Conservation (phyloP, 2,329 filamentous ascomycete genomes). For the Hymenoscyphus infarciens region DNA sequence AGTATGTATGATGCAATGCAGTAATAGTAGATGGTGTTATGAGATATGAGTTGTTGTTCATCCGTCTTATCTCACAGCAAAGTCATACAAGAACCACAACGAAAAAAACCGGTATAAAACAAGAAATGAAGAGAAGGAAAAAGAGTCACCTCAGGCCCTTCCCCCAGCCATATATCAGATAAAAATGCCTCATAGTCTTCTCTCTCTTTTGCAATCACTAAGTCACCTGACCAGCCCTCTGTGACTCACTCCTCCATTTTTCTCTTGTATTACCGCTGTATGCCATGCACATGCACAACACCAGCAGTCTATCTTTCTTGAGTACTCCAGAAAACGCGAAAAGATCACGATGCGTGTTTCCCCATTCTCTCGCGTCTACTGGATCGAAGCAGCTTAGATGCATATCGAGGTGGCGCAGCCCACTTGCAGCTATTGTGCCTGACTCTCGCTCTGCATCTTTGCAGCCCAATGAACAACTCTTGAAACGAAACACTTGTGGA, state of each 20-base stretch:
- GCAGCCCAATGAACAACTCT: constrained; percentile 7
- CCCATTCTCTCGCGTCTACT: constrained; percentile 26
- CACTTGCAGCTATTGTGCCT: neutral
- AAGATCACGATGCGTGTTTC: constrained; percentile 26
- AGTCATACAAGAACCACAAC: constrained; percentile 2
- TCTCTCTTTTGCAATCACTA: neutral
- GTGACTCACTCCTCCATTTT: constrained; percentile 1
- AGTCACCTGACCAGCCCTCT: constrained; percentile 12
- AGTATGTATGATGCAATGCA: constrained; percentile 1
- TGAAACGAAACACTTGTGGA: constrained; percentile 7
- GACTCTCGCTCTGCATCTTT: neutral
- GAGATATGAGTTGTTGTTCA: constrained; percentile 4
- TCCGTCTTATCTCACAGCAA: constrained; percentile 3
- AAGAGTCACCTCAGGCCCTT: constrained; percentile 1
- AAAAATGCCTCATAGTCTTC: constrained; percentile 1
- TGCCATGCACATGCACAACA: constrained; percentile 11
- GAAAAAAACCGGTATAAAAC: neutral
- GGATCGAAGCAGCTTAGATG: constrained; percentile 13
- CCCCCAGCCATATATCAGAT: constrained; percentile 5
- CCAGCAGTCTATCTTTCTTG: constrained; percentile 1
- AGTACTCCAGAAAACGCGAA: constrained; percentile 26
- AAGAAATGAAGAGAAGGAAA: neutral
- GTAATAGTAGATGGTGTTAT: constrained; percentile 5
- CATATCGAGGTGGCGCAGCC: constrained; percentile 13
- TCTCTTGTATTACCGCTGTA: neutral